phyloP scores from a whole-genome alignment of 345 rosid species.

The Boechera stricta region DNA sequence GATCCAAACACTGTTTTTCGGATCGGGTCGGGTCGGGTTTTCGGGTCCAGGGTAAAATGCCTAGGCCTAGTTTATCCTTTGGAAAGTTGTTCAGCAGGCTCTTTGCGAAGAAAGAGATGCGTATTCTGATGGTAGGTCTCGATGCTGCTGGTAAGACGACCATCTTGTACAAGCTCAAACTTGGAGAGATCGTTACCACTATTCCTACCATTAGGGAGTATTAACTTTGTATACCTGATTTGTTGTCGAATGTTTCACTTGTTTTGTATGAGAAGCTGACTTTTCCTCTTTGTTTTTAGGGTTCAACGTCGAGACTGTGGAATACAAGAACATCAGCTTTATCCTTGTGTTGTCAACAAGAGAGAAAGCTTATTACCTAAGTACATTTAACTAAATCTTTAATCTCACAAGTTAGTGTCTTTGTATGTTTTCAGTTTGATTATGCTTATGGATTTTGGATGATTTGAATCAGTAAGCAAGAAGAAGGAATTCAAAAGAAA shows the following conservation, averaged over 20 bases:
- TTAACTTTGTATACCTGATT: background rate
- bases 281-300: constrained; percentile 43
- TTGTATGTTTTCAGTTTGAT: background rate
- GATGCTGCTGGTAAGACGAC: constrained; percentile 90
- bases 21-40: too few species aligned
- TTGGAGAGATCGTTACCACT: constrained; percentile 82
- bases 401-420: background rate
- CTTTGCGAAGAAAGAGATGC: constrained; percentile 79
- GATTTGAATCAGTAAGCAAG: constrained; percentile 48
- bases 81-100: constrained; percentile 74
- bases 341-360: constrained; percentile 67
- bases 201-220: constrained; percentile 75
- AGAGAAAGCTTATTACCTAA: constrained; percentile 51
- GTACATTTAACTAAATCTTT: constrained; percentile 40
- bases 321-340: constrained; percentile 89
- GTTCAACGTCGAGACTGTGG: constrained; percentile 85
- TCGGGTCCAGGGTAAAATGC: too few species aligned
- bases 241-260: background rate
- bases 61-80: constrained; percentile 44
- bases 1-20: too few species aligned
- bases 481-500: constrained; percentile 47
- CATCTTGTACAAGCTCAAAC: constrained; percentile 74
- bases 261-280: constrained; percentile 20
- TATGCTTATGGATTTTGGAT: constrained; percentile 15
- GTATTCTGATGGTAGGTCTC: constrained; percentile 82